A percentile compares a stretch with the other conserved stretches of the same genome.
Evolutionary conservation across 257 asterid genomes (phyloP).

Genomic region (Solanum ahanhuiri): DNA sequence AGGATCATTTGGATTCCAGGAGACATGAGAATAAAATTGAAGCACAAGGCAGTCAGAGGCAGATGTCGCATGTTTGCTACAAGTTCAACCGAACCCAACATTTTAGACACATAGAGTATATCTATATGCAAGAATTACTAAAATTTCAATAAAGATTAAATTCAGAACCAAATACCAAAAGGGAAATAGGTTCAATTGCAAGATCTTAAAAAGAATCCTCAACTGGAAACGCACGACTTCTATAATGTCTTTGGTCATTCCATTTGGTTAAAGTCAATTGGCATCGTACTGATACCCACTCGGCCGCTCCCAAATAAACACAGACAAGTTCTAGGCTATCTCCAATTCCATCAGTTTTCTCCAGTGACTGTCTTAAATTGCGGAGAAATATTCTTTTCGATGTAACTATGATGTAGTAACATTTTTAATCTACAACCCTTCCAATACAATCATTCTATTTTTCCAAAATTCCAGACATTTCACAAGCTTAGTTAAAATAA

Average conservation of each 20-base stretch:
- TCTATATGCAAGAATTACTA: neutral
- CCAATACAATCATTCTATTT: neutral
- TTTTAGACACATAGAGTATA: neutral
- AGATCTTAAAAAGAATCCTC: neutral
- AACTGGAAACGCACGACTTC: neutral
- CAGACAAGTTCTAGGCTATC: neutral
- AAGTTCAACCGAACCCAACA: neutral
- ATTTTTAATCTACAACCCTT: neutral
- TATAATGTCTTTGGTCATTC: neutral
- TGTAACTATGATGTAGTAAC: neutral
- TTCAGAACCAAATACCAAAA: neutral
- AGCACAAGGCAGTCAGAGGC: neutral
- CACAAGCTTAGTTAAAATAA: neutral
- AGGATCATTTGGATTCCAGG: neutral
- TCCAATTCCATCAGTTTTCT: neutral
- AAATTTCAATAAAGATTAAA: neutral
- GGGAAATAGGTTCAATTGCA: neutral
- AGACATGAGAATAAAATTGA: neutral
- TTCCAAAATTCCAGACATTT: neutral
- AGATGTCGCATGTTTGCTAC: neutral
- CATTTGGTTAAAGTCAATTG: neutral
- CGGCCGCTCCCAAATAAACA: neutral
- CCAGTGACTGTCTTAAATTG: neutral
- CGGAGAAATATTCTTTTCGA: neutral
- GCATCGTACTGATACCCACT: neutral